These are phyloP conservation scores for Dentipellis fragilis DNA, from an alignment of 768 basidiomycete genomes.

Conservation along the genomic window DNA sequence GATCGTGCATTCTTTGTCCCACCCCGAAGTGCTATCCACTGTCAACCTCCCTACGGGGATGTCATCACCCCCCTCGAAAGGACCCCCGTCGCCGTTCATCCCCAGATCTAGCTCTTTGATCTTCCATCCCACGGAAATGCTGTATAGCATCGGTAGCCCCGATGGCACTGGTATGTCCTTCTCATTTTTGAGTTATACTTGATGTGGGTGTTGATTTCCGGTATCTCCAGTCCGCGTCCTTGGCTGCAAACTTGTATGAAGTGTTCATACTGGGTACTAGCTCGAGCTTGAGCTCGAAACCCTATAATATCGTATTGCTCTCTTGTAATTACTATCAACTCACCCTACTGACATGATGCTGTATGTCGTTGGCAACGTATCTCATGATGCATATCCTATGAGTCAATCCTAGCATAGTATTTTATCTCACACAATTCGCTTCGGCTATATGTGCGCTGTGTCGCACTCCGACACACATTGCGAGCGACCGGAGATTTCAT, in stretches of 20 bases:
- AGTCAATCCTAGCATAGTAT: no score
- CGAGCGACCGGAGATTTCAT: no score
- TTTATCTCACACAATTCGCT: no score
- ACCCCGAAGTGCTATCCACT: constrained; percentile 29
- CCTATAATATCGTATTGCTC: no score
- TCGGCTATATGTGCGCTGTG: no score
- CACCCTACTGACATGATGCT: no score
- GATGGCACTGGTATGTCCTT: constrained; percentile 43
- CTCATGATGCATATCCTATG: no score
- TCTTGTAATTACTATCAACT: no score
- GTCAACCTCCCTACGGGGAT: constrained; percentile 47
- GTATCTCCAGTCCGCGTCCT: constrained; percentile 9
- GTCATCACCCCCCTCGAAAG: constrained; percentile 41
- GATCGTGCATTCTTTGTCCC: constrained; percentile 46
- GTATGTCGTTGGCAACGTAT: no score
- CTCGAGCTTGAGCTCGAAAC: no score
- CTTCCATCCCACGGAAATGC: constrained; percentile 85
- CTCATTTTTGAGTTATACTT: neutral
- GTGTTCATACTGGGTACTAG: no score
- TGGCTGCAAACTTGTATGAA: constrained; percentile 13
- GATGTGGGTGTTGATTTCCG: neutral
- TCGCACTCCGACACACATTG: no score
- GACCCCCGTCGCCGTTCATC: constrained; percentile 46
- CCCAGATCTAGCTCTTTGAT: constrained; percentile 53
- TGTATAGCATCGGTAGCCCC: constrained; percentile 62